A percentile compares a stretch with the other conserved stretches of the same genome.
Evolutionary conservation across 345 rosid genomes (phyloP).

Genomic region (Geranium brycei): DNA sequence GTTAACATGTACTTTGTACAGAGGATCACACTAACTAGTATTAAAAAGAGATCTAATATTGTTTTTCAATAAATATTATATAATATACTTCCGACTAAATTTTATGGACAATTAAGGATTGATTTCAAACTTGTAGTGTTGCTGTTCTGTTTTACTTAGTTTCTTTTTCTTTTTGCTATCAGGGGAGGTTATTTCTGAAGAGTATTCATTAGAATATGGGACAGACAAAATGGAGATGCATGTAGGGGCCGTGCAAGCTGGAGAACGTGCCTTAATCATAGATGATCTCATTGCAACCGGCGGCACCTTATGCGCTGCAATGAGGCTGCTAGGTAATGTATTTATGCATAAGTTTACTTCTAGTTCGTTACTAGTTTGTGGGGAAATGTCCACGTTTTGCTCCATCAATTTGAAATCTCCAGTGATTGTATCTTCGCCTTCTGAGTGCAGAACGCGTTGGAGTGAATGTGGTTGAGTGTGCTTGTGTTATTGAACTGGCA

Average conservation of each 20-base stretch:
- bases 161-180: slow-evolving; percentile 5
- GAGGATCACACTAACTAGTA: too few relatives aligned
- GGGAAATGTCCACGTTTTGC: background rate
- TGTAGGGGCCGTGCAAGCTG: slow-evolving; percentile 85
- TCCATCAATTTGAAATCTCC: background rate
- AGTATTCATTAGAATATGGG: slow-evolving; percentile 93
- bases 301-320: slow-evolving; percentile 83
- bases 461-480: slow-evolving; percentile 79
- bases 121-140: too few relatives aligned
- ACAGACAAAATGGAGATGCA: slow-evolving; percentile 93
- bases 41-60: too few relatives aligned
- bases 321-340: slow-evolving; percentile 73
- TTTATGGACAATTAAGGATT: too few relatives aligned
- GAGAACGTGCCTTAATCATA: slow-evolving; percentile 72
- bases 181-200: slow-evolving; percentile 88
- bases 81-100: too few relatives aligned
- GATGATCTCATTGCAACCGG: slow-evolving; percentile 98
- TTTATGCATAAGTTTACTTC: background rate
- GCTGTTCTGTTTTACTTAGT: too few relatives aligned
- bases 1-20: too few relatives aligned
- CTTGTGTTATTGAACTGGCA: slow-evolving; percentile 81
- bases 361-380: background rate
- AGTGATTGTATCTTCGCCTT: background rate
- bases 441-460: slow-evolving; percentile 77
- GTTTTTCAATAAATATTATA: too few relatives aligned